These are phyloP conservation scores for Dioszegia aurantiaca DNA, from an alignment of 768 basidiomycete species.

Conservation along the genomic window DNA sequence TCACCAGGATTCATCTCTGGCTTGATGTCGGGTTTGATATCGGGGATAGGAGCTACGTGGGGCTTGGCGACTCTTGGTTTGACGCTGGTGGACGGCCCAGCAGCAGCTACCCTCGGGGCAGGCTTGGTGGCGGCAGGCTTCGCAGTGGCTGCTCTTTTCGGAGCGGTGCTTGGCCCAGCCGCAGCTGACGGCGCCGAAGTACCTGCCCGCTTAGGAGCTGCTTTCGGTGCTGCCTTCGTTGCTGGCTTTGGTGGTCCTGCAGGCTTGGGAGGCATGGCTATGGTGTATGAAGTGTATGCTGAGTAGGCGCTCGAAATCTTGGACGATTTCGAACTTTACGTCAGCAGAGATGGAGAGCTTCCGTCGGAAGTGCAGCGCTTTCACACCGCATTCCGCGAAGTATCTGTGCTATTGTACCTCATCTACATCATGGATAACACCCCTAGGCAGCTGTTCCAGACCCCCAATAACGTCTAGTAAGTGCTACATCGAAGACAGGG, in stretches of 20 bases:
- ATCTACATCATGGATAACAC: conserved; percentile 50
- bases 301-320: neutral
- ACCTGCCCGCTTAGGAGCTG: neutral
- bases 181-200: neutral
- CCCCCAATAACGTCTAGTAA: conserved; percentile 50
- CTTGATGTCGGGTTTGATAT: conserved; percentile 21
- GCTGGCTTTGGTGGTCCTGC: too few species aligned
- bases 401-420: too few species aligned
- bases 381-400: neutral
- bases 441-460: conserved; percentile 49
- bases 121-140: neutral
- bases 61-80: neutral
- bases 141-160: neutral
- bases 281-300: neutral
- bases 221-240: neutral
- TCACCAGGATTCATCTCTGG: conserved; percentile 42
- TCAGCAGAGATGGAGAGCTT: neutral
- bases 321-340: neutral
- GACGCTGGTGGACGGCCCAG: conserved; percentile 9
- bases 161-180: neutral
- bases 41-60: neutral
- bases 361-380: neutral
- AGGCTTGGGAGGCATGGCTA: conserved; percentile 3
- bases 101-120: neutral
- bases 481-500: neutral